Percentiles rank a stretch among this genome's conserved stretches.
These are phyloP conservation scores for sunflower (Helianthus annuus) DNA, from an alignment of 129 eudicot genomes.

Conservation along the genomic window DNA sequence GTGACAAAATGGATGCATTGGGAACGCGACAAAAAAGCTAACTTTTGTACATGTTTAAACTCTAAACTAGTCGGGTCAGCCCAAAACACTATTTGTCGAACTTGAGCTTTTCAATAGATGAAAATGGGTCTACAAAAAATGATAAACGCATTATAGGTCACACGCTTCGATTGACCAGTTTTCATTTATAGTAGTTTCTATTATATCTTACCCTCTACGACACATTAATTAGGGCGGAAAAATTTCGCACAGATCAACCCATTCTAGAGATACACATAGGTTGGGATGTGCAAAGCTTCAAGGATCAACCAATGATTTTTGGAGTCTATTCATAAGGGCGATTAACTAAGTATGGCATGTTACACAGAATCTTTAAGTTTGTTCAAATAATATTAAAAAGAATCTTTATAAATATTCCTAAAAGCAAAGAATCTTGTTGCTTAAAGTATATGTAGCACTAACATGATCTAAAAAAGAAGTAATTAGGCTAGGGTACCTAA, in stretches of 20 bases:
- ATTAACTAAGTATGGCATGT: not conserved
- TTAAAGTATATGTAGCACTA: slow-evolving; percentile 30
- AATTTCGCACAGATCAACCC: too few relatives aligned
- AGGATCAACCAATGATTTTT: not conserved
- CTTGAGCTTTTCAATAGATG: not conserved
- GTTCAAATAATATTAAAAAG: slow-evolving; percentile 26
- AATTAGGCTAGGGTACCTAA: slow-evolving; percentile 38
- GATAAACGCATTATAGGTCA: too few relatives aligned
- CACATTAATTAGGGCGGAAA: not conserved
- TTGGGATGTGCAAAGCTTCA: slow-evolving; percentile 5
- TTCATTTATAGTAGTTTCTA: not conserved
- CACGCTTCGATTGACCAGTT: not conserved
- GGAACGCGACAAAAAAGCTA: not conserved
- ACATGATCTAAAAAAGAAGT: slow-evolving; percentile 30
- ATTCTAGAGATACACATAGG: not conserved
- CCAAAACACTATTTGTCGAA: too few relatives aligned
- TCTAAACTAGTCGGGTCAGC: not conserved
- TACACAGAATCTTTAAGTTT: slow-evolving; percentile 12
- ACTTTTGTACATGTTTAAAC: not conserved
- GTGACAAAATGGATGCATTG: not conserved
- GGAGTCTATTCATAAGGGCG: slow-evolving; percentile 10
- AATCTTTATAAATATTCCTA: slow-evolving; percentile 38
- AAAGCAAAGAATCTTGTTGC: slow-evolving; percentile 43
- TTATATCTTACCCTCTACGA: not conserved
- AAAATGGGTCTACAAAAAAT: not conserved